These are phyloP conservation scores for Plasmodium inui DNA, from an alignment of 169 alveolate species.

Conservation along the genomic window DNA sequence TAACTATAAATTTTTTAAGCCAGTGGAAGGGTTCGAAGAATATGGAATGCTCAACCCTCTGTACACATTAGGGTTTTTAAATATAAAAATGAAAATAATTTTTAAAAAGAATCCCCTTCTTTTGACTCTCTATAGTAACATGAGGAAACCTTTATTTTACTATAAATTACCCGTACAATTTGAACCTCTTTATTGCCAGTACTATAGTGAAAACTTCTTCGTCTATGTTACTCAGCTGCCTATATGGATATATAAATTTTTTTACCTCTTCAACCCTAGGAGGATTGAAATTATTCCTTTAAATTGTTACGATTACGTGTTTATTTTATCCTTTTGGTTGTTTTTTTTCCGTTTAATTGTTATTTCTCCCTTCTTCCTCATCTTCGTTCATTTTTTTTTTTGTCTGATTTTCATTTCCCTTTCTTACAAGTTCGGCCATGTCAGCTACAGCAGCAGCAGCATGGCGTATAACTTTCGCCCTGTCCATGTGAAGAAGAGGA, in stretches of 20 bases:
- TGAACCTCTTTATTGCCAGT: conserved; percentile 80
- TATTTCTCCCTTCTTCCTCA: conserved; percentile 32
- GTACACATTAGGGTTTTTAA: conserved; percentile 80
- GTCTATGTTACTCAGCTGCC: conserved; percentile 38
- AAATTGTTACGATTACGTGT: conserved; percentile 52
- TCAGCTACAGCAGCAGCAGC: background rate
- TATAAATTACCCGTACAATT: conserved; percentile 81
- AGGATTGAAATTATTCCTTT: conserved; percentile 31
- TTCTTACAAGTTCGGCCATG: conserved; percentile 51
- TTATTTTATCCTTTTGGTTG: conserved; percentile 53
- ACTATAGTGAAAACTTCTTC: conserved; percentile 54
- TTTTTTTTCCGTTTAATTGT: conserved; percentile 56
- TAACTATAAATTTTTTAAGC: conserved; percentile 80
- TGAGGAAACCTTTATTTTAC: conserved; percentile 71
- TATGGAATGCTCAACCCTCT: conserved; percentile 84
- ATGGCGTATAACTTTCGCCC: conserved; percentile 39
- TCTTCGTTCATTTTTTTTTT: conserved; percentile 56
- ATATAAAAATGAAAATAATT: conserved; percentile 75
- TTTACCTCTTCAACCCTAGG: conserved; percentile 34
- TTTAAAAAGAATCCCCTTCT: conserved; percentile 68
- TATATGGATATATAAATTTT: conserved; percentile 67
- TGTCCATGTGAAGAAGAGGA: background rate
- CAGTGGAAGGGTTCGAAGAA: conserved; percentile 82
- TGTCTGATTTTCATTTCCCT: conserved; percentile 63
- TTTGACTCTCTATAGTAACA: conserved; percentile 77